Percentiles rank a stretch among this genome's conserved stretches.
These are phyloP conservation scores for Monosporascus sp. DNA, from an alignment of 2,329 filamentous ascomycete species.

Conservation along the genomic window DNA sequence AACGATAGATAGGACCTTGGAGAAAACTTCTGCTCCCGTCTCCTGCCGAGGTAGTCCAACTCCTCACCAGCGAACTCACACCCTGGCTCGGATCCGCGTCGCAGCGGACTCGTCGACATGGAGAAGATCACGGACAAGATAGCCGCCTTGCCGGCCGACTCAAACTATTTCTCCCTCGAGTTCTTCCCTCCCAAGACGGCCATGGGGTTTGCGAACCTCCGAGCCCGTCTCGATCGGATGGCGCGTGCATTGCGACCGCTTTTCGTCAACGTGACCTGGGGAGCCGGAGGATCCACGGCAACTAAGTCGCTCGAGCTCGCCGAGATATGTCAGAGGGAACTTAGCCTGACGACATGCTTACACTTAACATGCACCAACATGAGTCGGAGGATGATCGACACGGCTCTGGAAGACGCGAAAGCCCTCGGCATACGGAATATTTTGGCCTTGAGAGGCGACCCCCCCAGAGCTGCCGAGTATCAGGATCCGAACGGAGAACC, in stretches of 20 bases:
- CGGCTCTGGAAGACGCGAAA: constrained; percentile 86
- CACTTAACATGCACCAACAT: constrained; percentile 98
- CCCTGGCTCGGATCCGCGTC: too few species aligned
- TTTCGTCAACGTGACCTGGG: constrained; percentile 98
- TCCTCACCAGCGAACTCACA: too few species aligned
- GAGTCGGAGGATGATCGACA: constrained; percentile 79
- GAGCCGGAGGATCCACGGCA: constrained; percentile 87
- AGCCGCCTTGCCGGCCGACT: constrained; percentile 74
- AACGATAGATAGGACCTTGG: too few species aligned
- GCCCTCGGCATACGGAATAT: constrained; percentile 90
- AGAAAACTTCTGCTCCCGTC: too few species aligned
- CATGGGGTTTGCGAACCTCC: constrained; percentile 92
- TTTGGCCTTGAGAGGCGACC: constrained; percentile 84
- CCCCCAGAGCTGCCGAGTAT: constrained; percentile 85
- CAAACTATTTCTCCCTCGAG: constrained; percentile 90
- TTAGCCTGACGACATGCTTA: constrained; percentile 89
- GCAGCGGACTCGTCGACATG: constrained; percentile 39
- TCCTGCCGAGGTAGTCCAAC: too few species aligned
- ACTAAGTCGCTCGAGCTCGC: constrained; percentile 89
- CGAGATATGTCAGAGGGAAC: constrained; percentile 87
- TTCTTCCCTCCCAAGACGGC: constrained; percentile 98
- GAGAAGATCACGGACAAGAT: constrained; percentile 95
- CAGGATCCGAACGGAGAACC: constrained; percentile 54
- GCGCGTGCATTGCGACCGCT: constrained; percentile 82
- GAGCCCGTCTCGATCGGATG: constrained; percentile 92